Percentiles rank a stretch among this genome's conserved stretches.
These are phyloP conservation scores for Skeletonema menzelii DNA, from an alignment of 108 stramenopile species.

Conservation along the genomic window DNA sequence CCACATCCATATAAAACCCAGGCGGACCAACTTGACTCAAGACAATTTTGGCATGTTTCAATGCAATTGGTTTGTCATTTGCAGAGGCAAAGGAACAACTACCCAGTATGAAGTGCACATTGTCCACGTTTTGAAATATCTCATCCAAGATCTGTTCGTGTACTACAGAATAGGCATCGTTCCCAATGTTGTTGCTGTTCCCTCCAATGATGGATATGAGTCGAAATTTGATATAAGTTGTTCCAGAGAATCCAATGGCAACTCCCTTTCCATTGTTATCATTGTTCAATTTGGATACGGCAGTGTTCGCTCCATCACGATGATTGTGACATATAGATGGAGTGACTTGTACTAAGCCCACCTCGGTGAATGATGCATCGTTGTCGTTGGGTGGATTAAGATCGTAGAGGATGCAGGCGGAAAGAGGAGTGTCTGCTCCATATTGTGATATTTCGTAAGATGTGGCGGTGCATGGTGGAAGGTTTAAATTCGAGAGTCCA, in stretches of 20 bases:
- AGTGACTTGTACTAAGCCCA: too few species aligned
- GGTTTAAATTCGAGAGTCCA: too few species aligned
- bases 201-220: constrained; percentile 56
- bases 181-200: constrained; percentile 18
- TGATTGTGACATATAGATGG: too few species aligned
- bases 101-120: constrained; percentile 52
- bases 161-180: neutral
- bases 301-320: constrained; percentile 38
- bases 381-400: too few species aligned
- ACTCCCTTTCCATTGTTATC: constrained; percentile 44
- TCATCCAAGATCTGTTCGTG: constrained; percentile 23
- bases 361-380: too few species aligned
- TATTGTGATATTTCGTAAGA: too few species aligned
- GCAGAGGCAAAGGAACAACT: constrained; percentile 37
- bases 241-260: constrained; percentile 45
- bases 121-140: too few species aligned
- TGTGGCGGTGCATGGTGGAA: too few species aligned
- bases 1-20: constrained; percentile 34
- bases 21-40: constrained; percentile 61
- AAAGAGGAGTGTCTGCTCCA: too few species aligned
- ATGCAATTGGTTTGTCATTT: constrained; percentile 36
- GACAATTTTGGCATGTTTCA: constrained; percentile 38
- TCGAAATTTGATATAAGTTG: constrained; percentile 45
- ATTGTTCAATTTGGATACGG: constrained; percentile 40
- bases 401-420: too few species aligned